phyloP scores from a whole-genome alignment of 805 yeast genomes.

The Komagataella ulmi region DNA sequence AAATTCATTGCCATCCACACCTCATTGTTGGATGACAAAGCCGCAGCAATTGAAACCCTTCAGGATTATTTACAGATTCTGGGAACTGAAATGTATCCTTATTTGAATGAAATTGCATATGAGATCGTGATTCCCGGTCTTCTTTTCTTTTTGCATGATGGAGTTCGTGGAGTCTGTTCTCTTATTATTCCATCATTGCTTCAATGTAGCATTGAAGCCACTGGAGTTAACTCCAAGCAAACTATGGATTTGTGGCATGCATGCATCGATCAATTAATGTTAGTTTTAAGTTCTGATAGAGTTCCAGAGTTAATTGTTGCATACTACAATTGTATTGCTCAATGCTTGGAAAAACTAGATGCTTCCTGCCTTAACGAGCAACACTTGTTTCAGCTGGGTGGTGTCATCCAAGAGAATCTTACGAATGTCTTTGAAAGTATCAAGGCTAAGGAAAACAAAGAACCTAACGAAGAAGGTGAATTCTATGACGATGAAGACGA shows the following conservation, averaged over 20 bases:
- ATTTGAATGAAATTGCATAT: constrained; percentile 62
- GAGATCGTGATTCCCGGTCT: constrained; percentile 82
- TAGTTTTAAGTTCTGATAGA: constrained; percentile 64
- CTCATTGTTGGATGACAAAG: constrained; percentile 88
- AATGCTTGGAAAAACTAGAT: constrained; percentile 57
- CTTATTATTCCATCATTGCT: constrained; percentile 69
- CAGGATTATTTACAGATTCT: constrained; percentile 76
- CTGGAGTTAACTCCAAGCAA: constrained; percentile 37
- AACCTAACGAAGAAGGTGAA: constrained; percentile 75
- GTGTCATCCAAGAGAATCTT: constrained; percentile 46
- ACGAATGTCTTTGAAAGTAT: constrained; percentile 60
- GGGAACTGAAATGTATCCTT: constrained; percentile 71
- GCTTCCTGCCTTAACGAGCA: constrained; percentile 39
- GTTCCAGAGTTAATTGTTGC: constrained; percentile 71
- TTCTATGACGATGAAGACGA: background rate
- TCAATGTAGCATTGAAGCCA: constrained; percentile 42
- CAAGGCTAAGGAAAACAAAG: constrained; percentile 60
- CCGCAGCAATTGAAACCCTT: constrained; percentile 79
- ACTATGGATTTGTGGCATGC: constrained; percentile 60
- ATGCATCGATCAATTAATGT: constrained; percentile 53
- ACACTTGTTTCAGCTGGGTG: constrained; percentile 43
- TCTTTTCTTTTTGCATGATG: constrained; percentile 86
- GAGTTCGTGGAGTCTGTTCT: constrained; percentile 88
- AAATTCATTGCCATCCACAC: constrained; percentile 92
- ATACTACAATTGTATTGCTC: constrained; percentile 60